Evolutionary conservation across 495 filamentous ascomycete genomes (phyloP), one percentile per base, ranked within the genome.

Genomic region (Xeromyces bisporus): DNA sequence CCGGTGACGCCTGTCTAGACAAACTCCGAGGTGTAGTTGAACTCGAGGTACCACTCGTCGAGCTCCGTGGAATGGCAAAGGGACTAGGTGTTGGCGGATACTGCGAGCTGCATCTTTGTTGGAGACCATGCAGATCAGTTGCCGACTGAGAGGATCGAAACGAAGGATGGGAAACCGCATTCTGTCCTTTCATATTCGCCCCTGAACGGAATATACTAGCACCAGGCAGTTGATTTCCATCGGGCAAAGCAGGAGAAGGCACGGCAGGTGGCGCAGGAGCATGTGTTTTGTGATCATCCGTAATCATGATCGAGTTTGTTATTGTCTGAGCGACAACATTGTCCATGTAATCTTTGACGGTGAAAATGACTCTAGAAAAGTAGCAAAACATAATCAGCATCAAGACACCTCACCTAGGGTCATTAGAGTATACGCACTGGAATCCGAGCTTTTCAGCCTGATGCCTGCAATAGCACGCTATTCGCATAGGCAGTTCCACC

Each of bases 381-480:
- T 27, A 14, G 31, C 28, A 28, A 28, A 7, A 27, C 10, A 33
- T 26, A 12, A 29, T 40, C 18, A 28, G 41, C 31, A 36, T 37
- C 31, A 14, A 23, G 18, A 32, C n/a, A 31, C 18, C 18, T 13
- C 31, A 14, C 28, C 25, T 25, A 15, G 14, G 18, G 18, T 15
- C 21, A 18, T 15, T 29, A 16, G 6, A 12, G n/a, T 26, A 14
- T 13, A 51, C 64, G 35, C 48, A 69, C 60, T 81, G 79, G 42
- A 92, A 96, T 2, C 87, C 87, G 33, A 75, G 55, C 47, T 93
- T 93, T 54, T 96, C 87, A 23, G 71, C 67, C 35, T 94, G 87
- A 47, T 96, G 87, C 2, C 87, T 73, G 52, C 87, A 93, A 54
- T 96, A 96, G 51, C 87, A 96, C 3, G 85, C 81, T 42, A 96